phyloP scores from a whole-genome alignment of 1,284 basidiomycete genomes.

The Apiotrichum laibachii region DNA sequence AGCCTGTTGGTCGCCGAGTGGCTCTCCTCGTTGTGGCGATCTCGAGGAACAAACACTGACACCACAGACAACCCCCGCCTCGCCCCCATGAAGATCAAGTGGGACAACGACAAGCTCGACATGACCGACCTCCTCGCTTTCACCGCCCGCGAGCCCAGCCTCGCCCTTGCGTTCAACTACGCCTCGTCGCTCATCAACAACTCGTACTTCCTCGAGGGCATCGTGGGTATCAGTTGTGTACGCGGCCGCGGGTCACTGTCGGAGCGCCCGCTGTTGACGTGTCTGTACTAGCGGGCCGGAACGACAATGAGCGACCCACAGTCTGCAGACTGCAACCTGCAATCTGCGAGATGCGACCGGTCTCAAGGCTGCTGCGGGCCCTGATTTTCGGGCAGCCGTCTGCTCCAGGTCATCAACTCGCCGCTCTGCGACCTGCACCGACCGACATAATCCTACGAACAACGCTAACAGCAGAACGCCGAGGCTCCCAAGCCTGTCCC shows the following conservation, averaged over 20 bases:
- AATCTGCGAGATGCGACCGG: no score
- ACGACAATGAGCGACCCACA: no score
- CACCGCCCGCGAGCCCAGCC: constrained; percentile 61
- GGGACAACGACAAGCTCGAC: constrained; percentile 43
- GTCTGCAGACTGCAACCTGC: no score
- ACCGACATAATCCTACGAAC: neutral
- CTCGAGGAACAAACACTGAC: neutral
- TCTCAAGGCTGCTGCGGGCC: no score
- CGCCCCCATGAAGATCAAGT: constrained; percentile 40
- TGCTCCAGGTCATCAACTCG: no score
- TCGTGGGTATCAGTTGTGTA: constrained; percentile 60
- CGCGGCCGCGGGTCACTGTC: no score
- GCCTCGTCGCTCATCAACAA: constrained; percentile 92
- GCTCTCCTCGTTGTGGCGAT: no score
- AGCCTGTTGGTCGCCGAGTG: no score
- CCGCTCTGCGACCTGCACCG: no score
- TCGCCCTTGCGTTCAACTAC: constrained; percentile 81
- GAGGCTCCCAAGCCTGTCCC: constrained; percentile 29
- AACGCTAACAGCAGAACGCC: constrained; percentile 25
- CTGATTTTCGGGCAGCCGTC: no score
- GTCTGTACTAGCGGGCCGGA: no score
- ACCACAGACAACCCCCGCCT: constrained; percentile 43
- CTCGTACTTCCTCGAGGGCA: constrained; percentile 82
- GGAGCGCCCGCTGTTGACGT: no score
- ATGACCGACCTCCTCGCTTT: constrained; percentile 61